Evolutionary conservation across 176 grass and related monocot genomes (phyloP), one percentile per base, ranked within the genome.

Genomic region (Bonia amplexicaulis): DNA sequence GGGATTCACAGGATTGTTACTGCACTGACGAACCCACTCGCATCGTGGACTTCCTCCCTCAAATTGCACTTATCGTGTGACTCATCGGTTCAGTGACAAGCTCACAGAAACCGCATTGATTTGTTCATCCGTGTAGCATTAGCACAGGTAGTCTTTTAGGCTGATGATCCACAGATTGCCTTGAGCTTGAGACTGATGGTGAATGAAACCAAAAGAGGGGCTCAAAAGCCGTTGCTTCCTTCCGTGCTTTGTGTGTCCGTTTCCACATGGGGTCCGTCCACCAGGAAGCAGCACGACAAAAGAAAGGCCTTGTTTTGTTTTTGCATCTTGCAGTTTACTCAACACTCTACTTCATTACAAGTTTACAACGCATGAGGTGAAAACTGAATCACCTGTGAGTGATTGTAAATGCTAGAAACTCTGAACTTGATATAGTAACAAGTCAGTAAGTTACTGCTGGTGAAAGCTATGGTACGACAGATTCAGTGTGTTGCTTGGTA

Each of bases 241-340:
- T 74, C 22, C 85, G 67, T 86, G 68, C 46, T 80, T 86, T 73
- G n/a, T 19, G 58, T 44, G 85, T 80, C 77, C 11, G 15, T 62
- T 73, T 65, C 58, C 84, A 79, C 66, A 71, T 29, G 48, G 48
- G 20, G 33, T 66, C 17, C 29, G 17, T 58, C 63, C 47, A 76
- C 31, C 52, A 35, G 23, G 72, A 66, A 35, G 14, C 72, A 55
- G 53, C 82, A 6, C 61, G 48, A 68, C 60, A 85, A 67, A 69
- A 35, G 49, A 2, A 26, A 4, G 2, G 3, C 33, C 29, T 35
- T 42, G 6, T 66, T 54, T 64, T 73, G 33, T 54, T 54, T 49
- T 22, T 27, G 11, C 41, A 60, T 7, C 48, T 69, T 55, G 31
- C 33, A 35, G 26, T 40, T 5, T n/a, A 60, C 53, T 59, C 74